Percentiles rank a stretch among this genome's conserved stretches.
Conservation (phyloP, 108 stramenopile genomes). For the Fragilariopsis cylindrus region DNA sequence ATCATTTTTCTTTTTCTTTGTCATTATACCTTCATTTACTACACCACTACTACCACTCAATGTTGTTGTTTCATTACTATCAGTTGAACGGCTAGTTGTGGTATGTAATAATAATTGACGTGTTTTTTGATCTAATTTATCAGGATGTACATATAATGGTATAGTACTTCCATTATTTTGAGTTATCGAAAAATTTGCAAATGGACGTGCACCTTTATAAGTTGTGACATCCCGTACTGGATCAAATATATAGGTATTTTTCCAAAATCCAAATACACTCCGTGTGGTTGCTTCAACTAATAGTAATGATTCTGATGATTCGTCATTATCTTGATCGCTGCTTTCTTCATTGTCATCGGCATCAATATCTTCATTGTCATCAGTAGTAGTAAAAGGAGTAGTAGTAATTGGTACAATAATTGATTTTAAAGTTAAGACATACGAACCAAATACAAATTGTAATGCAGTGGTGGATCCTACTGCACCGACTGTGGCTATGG, state of each 20-base stretch:
- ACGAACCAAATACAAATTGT: slow-evolving; percentile 85
- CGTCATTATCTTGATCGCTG: background rate
- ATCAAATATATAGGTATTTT: slow-evolving; percentile 69
- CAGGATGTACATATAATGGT: slow-evolving; percentile 75
- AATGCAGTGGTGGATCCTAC: slow-evolving; percentile 66
- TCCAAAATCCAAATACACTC: slow-evolving; percentile 55
- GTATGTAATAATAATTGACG: slow-evolving; percentile 39
- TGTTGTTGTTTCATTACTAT: slow-evolving; percentile 13
- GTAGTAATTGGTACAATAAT: background rate
- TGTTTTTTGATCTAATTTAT: slow-evolving; percentile 56
- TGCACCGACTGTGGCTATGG: slow-evolving; percentile 70
- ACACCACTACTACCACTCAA: background rate
- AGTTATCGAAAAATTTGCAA: slow-evolving; percentile 74
- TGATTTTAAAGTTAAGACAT: slow-evolving; percentile 62
- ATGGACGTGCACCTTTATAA: slow-evolving; percentile 64
- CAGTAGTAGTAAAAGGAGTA: background rate
- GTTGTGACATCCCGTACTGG: slow-evolving; percentile 57
- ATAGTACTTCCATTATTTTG: slow-evolving; percentile 37
- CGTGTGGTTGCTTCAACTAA: slow-evolving; percentile 55
- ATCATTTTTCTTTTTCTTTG: slow-evolving; percentile 8
- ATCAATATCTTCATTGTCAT: too few relatives aligned
- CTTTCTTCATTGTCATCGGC: slow-evolving; percentile 6
- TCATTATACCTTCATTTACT: background rate
- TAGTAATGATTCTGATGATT: background rate
- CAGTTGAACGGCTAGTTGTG: background rate